Evolutionary conservation across 2,329 filamentous ascomycete species (phyloP).

Genomic region (Fusarium sp.): DNA sequence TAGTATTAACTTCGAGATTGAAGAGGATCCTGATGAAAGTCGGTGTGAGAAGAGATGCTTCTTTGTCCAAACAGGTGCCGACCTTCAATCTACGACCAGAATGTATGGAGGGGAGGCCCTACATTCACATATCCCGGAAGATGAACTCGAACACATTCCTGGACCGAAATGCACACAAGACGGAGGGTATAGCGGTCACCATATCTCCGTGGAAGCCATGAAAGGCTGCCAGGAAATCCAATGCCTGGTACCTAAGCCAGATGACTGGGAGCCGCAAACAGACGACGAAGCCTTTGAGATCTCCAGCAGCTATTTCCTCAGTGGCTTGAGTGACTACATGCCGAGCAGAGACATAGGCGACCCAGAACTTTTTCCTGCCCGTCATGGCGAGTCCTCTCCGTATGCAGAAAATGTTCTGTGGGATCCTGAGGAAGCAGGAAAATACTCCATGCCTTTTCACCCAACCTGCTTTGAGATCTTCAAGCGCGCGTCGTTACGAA

Average conservation of each 20-base stretch:
- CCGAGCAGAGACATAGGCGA: constrained; percentile 5
- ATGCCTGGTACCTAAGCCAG: constrained; percentile 40
- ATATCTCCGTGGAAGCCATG: constrained; percentile 42
- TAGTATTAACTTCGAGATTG: background rate
- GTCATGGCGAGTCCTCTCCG: background rate
- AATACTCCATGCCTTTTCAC: constrained; percentile 44
- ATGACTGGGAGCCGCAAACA: constrained; percentile 15
- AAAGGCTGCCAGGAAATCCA: constrained; percentile 41
- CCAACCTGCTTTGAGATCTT: constrained; percentile 47
- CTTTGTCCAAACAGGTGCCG: background rate
- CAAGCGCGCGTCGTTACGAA: constrained; percentile 38
- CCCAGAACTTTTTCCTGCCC: constrained; percentile 16
- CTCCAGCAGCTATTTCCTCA: constrained; percentile 24
- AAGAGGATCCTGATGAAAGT: background rate
- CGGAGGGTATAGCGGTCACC: constrained; percentile 37
- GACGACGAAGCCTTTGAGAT: constrained; percentile 42
- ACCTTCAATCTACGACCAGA: background rate
- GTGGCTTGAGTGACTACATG: constrained; percentile 32
- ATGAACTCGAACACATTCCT: constrained; percentile 41
- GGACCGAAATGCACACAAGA: constrained; percentile 29
- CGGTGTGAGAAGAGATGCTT: constrained; percentile 4
- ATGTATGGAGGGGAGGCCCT: background rate
- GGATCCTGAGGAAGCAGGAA: background rate
- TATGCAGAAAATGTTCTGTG: constrained; percentile 11
- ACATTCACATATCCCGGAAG: background rate